Evolutionary conservation across 805 yeast species (phyloP), one percentile per base, ranked within the genome.

Genomic region (Saturnispora gosingensis): DNA sequence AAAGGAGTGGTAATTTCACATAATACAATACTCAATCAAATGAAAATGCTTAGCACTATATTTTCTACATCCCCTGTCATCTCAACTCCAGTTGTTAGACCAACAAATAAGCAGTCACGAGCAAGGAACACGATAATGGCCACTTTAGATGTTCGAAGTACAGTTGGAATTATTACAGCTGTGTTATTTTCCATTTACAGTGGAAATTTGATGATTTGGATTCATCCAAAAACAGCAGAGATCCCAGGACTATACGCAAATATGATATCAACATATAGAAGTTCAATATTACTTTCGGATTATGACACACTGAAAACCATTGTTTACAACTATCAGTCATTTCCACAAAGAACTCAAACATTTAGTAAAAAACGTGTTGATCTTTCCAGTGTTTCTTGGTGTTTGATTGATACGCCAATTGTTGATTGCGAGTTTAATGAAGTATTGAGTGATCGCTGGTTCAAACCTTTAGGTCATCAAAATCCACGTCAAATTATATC

Each of bases 1-100:
- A 74, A 96, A 53, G 99, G 99, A 16, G 95, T 93, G 35, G 96
- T 95, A 1, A 77, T 93, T 63, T 85, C 93, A 24, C 98, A 93
- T 64, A 73, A 88, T 53, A 89, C 96, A 0, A 78, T 93, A 6
- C 75, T 85, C 63, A 91, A 88, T 58, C 99, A 93, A 62, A 87
- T 93, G 90, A 76, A 79, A 54, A 78, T 88, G 45, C 62, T 93
- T 24, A 76, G 85, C 4, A 74, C 82, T 9, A 79, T 91, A 13
- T 68, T 91, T 7, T 80, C 80, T 58, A 82, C 89, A 45, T 70
- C 73, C 56, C 85, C 87, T 2, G 56, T 55, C 46, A 48, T 54
- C 8, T 35, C 46, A 22, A 32, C 67, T 27, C 68, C 73, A 51
- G 75, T 78, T 49, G 73, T 78, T n/a, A 75, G 80, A 43, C 77